Percentiles rank a stretch among this genome's conserved stretches.
Evolutionary conservation across 176 grass and related monocot species (phyloP).

Genomic region (Rhynchospora breviuscula): DNA sequence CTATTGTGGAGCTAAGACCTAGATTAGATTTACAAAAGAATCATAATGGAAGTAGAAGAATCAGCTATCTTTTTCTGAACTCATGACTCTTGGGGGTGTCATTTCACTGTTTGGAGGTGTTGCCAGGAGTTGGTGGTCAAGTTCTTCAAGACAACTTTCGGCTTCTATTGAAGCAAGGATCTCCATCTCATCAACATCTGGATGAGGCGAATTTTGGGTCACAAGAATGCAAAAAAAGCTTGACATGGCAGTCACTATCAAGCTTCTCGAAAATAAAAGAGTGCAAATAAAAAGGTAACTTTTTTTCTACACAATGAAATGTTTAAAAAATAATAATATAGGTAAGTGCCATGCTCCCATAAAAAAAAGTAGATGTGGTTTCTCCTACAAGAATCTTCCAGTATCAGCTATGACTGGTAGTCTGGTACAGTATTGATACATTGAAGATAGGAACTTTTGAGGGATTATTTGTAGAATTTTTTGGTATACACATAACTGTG

Average conservation of each 20-base stretch:
- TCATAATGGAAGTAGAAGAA: neutral
- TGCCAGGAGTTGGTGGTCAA: conserved; percentile 53
- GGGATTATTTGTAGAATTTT: neutral
- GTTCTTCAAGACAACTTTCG: conserved; percentile 39
- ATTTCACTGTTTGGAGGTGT: conserved; percentile 50
- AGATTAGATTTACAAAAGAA: conserved; percentile 30
- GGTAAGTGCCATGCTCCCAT: neutral
- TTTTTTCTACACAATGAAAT: neutral
- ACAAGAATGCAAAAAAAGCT: conserved; percentile 7
- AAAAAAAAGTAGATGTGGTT: too few species aligned
- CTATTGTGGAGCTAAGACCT: conserved; percentile 14
- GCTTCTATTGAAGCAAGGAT: conserved; percentile 46
- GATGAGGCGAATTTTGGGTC: conserved; percentile 5
- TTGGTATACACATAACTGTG: neutral
- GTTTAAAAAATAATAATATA: neutral
- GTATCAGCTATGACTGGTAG: too few species aligned
- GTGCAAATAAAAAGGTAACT: neutral
- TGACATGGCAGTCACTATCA: too few species aligned
- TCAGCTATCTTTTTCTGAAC: conserved; percentile 8
- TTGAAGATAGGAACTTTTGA: neutral
- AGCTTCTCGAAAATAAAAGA: too few species aligned
- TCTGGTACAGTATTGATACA: too few species aligned
- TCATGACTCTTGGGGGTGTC: conserved; percentile 47
- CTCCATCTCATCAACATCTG: conserved; percentile 60
- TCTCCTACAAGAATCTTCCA: too few species aligned